A percentile compares a stretch with the other conserved stretches of the same genome.
Evolutionary conservation across 73 alveolate genomes (phyloP).

Genomic region (Blepharisma stoltei): DNA sequence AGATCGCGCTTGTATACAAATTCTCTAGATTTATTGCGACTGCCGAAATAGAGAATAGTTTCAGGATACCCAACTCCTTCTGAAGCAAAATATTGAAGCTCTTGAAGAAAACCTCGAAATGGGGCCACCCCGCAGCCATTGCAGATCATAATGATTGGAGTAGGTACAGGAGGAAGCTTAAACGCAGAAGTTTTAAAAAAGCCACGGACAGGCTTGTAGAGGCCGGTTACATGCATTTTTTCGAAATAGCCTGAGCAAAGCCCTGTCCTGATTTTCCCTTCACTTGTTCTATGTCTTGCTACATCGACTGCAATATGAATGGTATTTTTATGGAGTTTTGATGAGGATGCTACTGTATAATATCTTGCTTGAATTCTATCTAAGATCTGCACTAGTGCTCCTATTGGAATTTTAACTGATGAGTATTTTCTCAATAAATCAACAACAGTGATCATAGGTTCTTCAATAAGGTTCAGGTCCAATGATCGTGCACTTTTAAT

Average conservation of each 20-base stretch:
- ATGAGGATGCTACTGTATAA: constrained; percentile 1
- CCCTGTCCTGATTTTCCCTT: constrained; percentile 24
- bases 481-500: too few relatives aligned
- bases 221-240: constrained; percentile 18
- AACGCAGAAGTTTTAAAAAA: not conserved
- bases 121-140: constrained; percentile 18
- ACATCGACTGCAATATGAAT: constrained; percentile 24
- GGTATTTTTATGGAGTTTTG: not conserved
- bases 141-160: not conserved
- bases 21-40: constrained; percentile 1
- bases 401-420: not conserved
- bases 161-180: constrained; percentile 4
- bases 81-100: not conserved
- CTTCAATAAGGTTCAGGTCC: too few relatives aligned
- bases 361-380: constrained; percentile 18
- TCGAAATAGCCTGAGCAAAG: constrained; percentile 24
- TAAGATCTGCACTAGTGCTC: not conserved
- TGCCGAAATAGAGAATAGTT: not conserved
- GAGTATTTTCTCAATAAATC: not conserved
- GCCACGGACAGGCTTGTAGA: not conserved
- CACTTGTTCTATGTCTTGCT: constrained; percentile 3
- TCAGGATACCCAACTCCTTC: not conserved
- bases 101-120: not conserved
- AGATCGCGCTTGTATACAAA: not conserved
- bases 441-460: constrained; percentile 19